Evolutionary conservation across 495 filamentous ascomycete species (phyloP), one percentile per base, ranked within the genome.

Genomic region (Pyrenula massariospora): DNA sequence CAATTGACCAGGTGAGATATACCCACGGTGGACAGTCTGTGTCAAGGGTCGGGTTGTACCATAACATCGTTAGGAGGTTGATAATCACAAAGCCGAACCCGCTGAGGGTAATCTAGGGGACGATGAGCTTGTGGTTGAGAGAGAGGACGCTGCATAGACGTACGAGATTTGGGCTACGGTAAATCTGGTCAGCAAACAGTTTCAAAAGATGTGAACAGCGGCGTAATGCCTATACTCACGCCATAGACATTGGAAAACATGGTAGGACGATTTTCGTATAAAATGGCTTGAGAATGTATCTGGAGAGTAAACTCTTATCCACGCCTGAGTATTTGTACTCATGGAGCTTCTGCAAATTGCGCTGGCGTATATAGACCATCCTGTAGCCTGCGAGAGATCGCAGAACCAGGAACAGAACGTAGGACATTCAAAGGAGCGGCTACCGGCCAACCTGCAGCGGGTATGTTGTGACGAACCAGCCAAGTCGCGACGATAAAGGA

Each of bases 21-120:
- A 98, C 93, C 93, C 92, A 97, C 0, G 77, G 59, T 5, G 93
- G 93, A 67, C 91, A 96, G 68, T 98, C 89, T 67, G 86, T 84
- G 69, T 98, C 93, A 54, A 98, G 75, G 0, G 81, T 86, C n/a
- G 93, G 92, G 62, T 90, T 93, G 73, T 96, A 98, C 87, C 89
- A 97, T 53, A 98, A 78, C 64, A 98, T 70, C 5, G 93, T 96
- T 63, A 96, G 71, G 72, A 97, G 81, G 74, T 98, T 98, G 68
- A 85, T 70, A 58, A 96, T 75, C 66, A 98, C 84, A 67, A 97
- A 96, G 66, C 81, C 76, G 76, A 97, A 96, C 50, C 93, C 93
- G 12, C 84, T 85, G 56, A 96, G 73, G 2, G 93, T 98, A 68
- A 98, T 96, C 80, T 83, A 68, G 20, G 51, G 24, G 12, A 52